phyloP scores from a whole-genome alignment of 208 protist species.

The Polymyxa betae region DNA sequence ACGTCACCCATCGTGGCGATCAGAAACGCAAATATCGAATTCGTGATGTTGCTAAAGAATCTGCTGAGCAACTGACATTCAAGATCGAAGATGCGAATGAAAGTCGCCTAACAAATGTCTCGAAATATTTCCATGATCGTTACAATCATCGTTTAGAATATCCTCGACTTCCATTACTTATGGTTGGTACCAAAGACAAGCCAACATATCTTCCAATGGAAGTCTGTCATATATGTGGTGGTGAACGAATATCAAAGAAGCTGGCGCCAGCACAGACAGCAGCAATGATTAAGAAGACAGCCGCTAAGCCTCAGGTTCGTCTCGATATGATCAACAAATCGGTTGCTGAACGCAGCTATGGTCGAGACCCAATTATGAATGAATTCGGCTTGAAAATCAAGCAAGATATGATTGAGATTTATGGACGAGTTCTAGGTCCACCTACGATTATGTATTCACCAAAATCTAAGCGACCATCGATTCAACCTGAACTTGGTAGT shows the following conservation, averaged over 20 bases:
- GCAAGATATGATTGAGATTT: not conserved
- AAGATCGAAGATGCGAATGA: not conserved
- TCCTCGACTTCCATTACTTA: not conserved
- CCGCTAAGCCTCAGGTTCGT: not conserved
- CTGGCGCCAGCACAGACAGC: not conserved
- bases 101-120: not conserved
- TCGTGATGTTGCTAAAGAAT: not conserved
- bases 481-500: not conserved
- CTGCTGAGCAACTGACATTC: not conserved
- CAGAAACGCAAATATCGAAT: not conserved
- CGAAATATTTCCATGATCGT: not conserved
- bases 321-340: not conserved
- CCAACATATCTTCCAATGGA: not conserved
- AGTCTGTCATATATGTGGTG: not conserved
- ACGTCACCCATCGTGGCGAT: not conserved
- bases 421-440: not conserved
- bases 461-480: not conserved
- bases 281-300: slow-evolving; percentile 2
- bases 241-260: not conserved
- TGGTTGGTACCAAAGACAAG: slow-evolving; percentile 1
- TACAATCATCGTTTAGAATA: not conserved
- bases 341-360: slow-evolving; percentile 15
- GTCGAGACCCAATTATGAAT: not conserved
- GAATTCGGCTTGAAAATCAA: not conserved
- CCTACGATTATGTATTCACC: not conserved